phyloP scores from a whole-genome alignment of 1,284 basidiomycete species.

The Leccinum angustisporum region DNA sequence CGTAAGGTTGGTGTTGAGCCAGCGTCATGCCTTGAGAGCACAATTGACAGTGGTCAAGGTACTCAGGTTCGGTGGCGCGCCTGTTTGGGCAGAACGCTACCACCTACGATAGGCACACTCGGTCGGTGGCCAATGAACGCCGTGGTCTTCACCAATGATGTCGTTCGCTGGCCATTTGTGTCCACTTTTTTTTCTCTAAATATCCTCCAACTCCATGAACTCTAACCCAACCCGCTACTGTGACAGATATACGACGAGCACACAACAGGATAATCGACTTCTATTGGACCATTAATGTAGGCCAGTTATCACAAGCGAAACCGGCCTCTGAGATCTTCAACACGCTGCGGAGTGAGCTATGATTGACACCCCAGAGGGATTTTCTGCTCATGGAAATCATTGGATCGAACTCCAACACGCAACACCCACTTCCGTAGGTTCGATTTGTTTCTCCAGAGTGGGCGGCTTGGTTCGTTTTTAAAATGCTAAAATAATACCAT shows the following conservation, averaged over 20 bases:
- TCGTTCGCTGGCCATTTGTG: neutral
- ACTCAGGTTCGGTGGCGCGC: neutral
- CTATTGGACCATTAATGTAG: neutral
- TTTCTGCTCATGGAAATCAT: constrained; percentile 12
- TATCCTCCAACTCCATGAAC: no score
- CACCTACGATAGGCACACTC: neutral
- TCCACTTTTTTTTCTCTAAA: neutral
- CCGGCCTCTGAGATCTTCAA: neutral
- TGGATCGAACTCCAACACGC: neutral
- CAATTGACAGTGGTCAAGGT: neutral
- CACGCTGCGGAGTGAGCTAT: neutral
- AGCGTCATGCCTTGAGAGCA: neutral
- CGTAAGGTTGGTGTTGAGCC: neutral
- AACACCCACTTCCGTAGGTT: neutral
- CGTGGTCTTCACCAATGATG: neutral
- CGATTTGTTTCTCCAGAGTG: constrained; percentile 4
- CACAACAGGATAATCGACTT: neutral
- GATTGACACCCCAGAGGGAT: neutral
- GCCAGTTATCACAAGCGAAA: neutral
- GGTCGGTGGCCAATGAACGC: neutral
- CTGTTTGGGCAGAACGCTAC: neutral
- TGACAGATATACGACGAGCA: neutral
- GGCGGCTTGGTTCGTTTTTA: constrained; percentile 10
- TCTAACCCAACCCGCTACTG: neutral
- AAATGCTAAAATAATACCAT: neutral